Conservation (phyloP, 1,284 basidiomycete species). For the Ceratorhiza oryzae-sativae region DNA sequence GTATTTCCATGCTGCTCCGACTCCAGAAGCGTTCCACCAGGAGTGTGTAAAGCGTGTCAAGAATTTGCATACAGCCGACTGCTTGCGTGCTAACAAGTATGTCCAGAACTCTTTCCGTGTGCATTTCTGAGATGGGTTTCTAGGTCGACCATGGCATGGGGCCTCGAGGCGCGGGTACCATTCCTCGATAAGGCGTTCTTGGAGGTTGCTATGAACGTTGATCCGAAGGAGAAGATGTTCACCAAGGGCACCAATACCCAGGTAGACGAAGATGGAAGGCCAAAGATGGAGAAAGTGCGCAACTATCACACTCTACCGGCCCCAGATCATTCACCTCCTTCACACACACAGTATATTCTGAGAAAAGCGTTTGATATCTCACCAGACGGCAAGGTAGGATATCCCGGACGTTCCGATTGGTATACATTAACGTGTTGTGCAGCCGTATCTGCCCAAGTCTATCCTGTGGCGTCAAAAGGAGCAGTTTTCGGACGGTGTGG, state of each 20-base stretch:
- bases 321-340: neutral
- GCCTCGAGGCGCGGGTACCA: conserved; percentile 97
- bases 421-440: conserved; percentile 50
- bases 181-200: conserved; percentile 99
- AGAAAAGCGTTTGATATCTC: conserved; percentile 96
- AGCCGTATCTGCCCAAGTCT: conserved; percentile 92
- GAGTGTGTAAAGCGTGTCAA: conserved; percentile 96
- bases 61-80: conserved; percentile 97
- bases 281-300: conserved; percentile 90
- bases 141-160: conserved; percentile 99
- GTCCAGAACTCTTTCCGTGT: conserved; percentile 43
- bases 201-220: conserved; percentile 91
- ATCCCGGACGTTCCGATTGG: neutral
- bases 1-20: conserved; percentile 99
- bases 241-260: conserved; percentile 80
- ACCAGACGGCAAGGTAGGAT: conserved; percentile 74
- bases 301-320: neutral
- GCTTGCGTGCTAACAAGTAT: conserved; percentile 97
- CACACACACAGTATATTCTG: conserved; percentile 82
- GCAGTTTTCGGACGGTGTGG: conserved; percentile 99
- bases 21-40: conserved; percentile 90
- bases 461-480: conserved; percentile 99
- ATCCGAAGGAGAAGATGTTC: conserved; percentile 91
- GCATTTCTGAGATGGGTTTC: neutral
- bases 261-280: conserved; percentile 83